Evolutionary conservation across 73 alveolate species (phyloP), one percentile per base, ranked within the genome.

Genomic region (Blepharisma japonicum): DNA sequence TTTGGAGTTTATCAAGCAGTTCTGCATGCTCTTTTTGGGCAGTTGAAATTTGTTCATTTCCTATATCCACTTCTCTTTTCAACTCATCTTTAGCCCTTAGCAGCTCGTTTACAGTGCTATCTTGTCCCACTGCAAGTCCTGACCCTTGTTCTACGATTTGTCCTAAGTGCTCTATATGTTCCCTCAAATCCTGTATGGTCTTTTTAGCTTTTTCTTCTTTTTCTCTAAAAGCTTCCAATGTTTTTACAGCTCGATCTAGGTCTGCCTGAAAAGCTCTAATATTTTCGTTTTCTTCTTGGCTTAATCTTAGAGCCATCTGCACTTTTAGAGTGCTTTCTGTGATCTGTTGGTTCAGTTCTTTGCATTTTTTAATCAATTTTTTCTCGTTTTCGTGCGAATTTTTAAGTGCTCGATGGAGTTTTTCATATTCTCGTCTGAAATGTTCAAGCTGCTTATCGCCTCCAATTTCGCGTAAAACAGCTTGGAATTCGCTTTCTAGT

Each of bases 121-220:
- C 94, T 45, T 83, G 87, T 6, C 94, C 94, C 46, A 87, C 68
- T 46, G 83, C 51, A 54, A 87, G 91, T 6, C 94, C 94, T 6
- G 88, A 76, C 46, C 94, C 94, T 61, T 78, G 77, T 82, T 87
- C 94, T 18, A 87, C 91, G 47, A 87, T 87, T 76, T 81, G 74
- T 47, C 83, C 66, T 8, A 87, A 39, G 14, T 39, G 14, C 47
- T 14, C 74, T 14, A 61, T 61, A 9, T 61, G 47, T 25, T 61
- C 74, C 39, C 46, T n/a, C 3, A 61, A 25, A 25, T n/a, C 49
- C 2, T n/a, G 23, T 8, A 61, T 94, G 55, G 90, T 91, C 71
- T 86, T 86, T 74, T 93, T 91, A 46, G 97, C 95, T 68, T 90
- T 85, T 68, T 91, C 97, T 82, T 95, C 99, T 68, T 94, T 94